A percentile compares a stretch with the other conserved stretches of the same genome.
phyloP scores from a whole-genome alignment of 345 rosid genomes.

The Populus tremula region DNA sequence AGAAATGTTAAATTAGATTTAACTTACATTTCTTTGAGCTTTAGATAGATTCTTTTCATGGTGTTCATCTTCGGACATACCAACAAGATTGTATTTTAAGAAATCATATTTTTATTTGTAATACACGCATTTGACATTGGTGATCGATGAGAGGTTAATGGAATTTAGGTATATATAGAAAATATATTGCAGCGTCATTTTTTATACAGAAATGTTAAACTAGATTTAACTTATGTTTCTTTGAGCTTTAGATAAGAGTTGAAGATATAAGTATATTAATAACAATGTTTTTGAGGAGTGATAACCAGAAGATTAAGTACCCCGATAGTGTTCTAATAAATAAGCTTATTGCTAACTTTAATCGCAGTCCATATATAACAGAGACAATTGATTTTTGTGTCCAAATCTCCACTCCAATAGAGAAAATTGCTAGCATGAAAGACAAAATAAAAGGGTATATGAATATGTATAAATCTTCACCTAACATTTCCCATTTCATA shows the following conservation, averaged over 20 bases:
- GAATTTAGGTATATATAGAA: constrained; percentile 32
- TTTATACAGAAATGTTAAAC: neutral
- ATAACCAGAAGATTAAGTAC: constrained; percentile 45
- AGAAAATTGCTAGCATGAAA: constrained; percentile 34
- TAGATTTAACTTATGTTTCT: neutral
- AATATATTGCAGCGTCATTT: too few relatives aligned
- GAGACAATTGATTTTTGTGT: constrained; percentile 43
- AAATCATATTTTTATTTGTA: constrained; percentile 51
- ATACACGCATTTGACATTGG: constrained; percentile 55
- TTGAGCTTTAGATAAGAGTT: constrained; percentile 40
- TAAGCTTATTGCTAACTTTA: constrained; percentile 46
- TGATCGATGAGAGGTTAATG: constrained; percentile 52
- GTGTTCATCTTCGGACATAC: constrained; percentile 50
- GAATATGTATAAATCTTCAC: neutral
- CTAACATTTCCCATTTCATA: neutral
- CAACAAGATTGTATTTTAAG: constrained; percentile 51
- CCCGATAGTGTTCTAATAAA: constrained; percentile 43
- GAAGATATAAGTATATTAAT: constrained; percentile 60
- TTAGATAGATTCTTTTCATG: too few relatives aligned
- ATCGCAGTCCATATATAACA: constrained; percentile 47
- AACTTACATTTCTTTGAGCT: constrained; percentile 12
- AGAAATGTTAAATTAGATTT: too few relatives aligned
- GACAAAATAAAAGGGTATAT: constrained; percentile 29
- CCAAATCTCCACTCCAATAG: constrained; percentile 47
- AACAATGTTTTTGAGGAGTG: constrained; percentile 40